Base-by-base conservation (phyloP, 768 basidiomycete species). In the Boletus eberwhitei region DNA sequence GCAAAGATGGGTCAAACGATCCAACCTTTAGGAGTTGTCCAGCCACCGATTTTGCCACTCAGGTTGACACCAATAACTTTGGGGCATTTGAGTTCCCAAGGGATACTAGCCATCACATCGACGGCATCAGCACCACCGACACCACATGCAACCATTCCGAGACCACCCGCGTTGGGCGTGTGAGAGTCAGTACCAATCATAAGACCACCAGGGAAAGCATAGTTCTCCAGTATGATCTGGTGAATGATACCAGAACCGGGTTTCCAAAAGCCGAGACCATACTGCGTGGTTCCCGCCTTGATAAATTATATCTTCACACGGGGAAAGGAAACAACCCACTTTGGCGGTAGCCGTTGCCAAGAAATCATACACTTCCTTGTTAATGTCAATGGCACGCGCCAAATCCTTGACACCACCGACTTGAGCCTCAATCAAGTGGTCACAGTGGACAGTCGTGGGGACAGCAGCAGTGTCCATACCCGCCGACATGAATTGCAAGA, bases 151-250 rank as follows among this genome's bases (percentile, higher is more conserved):
- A 98, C 80, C 97, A 98, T 98, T 63, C 95, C 97, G 63, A 99
- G 86, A 80, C 97, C 97, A 73, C 97, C 97, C 58, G 97, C 97
- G 70, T 98, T 98, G 46, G 97, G 97, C 8, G 97, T 98, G 76
- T 99, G 94, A 32, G 96, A 98, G 78, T 99, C 97, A 54, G 96
- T 98, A 72, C 97, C 97, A 64, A 99, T 98, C 96, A 99, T 98
- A 55, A 99, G 82, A 67, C 95, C 92, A 77, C 96, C 96, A 50
- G 96, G 96, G 85, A 98, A 95, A 4, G 95, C 97, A 73, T 99
- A 98, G 81, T 98, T 98, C 75, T 99, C 96, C 66, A 98, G 83
- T 70, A 99, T 93, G 69, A 98, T 98, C 77, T 98, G 94, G 75
- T 95, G 93, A 62, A 99, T 98, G 73, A 99, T 99, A 77, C 96